Base-by-base conservation (phyloP, 768 basidiomycete genomes). In the Trichaptum fuscoviolaceum region DNA sequence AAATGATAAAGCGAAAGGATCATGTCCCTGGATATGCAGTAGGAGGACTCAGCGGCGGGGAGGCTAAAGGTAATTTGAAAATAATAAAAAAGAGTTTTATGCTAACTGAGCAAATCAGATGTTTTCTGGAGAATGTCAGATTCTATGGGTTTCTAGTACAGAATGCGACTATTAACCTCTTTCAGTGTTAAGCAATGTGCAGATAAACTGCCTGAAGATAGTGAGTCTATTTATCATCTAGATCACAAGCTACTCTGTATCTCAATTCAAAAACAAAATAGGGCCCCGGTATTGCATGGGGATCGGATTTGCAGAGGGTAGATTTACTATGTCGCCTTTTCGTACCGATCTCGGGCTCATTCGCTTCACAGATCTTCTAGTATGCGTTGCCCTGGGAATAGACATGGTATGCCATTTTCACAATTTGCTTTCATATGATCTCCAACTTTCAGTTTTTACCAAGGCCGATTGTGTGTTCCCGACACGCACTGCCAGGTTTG, bases 401-500 rank as follows among this genome's bases (percentile, higher is more conserved):
- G 94, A 96, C 72, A 96, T 96, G 93, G 93, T 91, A 68, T 68
- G 24, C 23, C 30, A 57, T 59, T 18, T 35, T 34, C 23, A 25
- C 30, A 20, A 30, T 20, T 36, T 42, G 42, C 7, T 27, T 63
- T 35, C 20, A 35, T 65, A 23, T 30, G 5, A 57, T 34, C 9
- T 10, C 42, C 35, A 61, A 65, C 57, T 58, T 64, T 10, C 62
- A 24, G 26, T 65, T 23, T 64, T 52, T 52, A 52, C 15, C 10
- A 67, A 93, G 92, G 93, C 93, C 0, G 94, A 96, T 74, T 96
- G 94, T 69, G 94, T 96, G 12, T 96, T 95, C 71, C 95, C 94
- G 35, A 96, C 94, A 1, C 85, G 95, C 67, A 96, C 95, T 0
- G 95, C 94, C 42, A 85, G 94, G 30, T 96, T 96, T 75, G 94